Evolutionary conservation across 2,329 filamentous ascomycete species (phyloP).

Genomic region (Fusarium piperis): DNA sequence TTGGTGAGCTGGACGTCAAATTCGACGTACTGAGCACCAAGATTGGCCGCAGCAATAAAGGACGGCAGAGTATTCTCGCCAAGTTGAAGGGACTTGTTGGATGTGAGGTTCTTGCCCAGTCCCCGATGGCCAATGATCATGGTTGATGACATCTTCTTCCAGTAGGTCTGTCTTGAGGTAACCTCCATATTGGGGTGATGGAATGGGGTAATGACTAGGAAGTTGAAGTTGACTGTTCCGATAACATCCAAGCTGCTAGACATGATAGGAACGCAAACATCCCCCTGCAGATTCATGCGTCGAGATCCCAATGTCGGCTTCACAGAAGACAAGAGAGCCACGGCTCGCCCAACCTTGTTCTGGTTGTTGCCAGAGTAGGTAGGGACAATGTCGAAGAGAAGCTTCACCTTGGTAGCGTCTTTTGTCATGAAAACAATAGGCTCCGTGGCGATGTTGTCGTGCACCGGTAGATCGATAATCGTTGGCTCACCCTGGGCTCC

Average conservation of each 20-base stretch:
- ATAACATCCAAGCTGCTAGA: slow-evolving; percentile 88
- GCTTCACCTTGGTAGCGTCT: slow-evolving; percentile 82
- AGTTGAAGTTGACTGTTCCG: slow-evolving; percentile 96
- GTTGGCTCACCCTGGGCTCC: slow-evolving; percentile 88
- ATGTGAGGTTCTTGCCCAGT: slow-evolving; percentile 88
- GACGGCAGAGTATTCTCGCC: slow-evolving; percentile 97
- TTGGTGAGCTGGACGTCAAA: slow-evolving; percentile 98
- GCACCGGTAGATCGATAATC: slow-evolving; percentile 90
- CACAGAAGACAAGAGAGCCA: slow-evolving; percentile 87
- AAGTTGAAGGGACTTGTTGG: slow-evolving; percentile 87
- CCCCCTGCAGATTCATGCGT: slow-evolving; percentile 91
- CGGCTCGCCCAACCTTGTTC: slow-evolving; percentile 87
- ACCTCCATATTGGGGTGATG: slow-evolving; percentile 93
- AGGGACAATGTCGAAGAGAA: slow-evolving; percentile 94
- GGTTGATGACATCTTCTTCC: slow-evolving; percentile 89
- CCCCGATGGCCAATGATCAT: slow-evolving; percentile 81
- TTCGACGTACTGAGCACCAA: slow-evolving; percentile 81
- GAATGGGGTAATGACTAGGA: slow-evolving; percentile 93
- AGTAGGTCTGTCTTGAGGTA: slow-evolving; percentile 91
- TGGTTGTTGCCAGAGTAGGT: slow-evolving; percentile 93
- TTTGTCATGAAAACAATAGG: slow-evolving; percentile 88
- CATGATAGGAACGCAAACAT: slow-evolving; percentile 91
- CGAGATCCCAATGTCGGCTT: slow-evolving; percentile 84
- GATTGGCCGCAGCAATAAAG: slow-evolving; percentile 93
- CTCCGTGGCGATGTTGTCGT: slow-evolving; percentile 93